Base-by-base conservation (phyloP, 116 monocot species). In the Zostera marina region DNA sequence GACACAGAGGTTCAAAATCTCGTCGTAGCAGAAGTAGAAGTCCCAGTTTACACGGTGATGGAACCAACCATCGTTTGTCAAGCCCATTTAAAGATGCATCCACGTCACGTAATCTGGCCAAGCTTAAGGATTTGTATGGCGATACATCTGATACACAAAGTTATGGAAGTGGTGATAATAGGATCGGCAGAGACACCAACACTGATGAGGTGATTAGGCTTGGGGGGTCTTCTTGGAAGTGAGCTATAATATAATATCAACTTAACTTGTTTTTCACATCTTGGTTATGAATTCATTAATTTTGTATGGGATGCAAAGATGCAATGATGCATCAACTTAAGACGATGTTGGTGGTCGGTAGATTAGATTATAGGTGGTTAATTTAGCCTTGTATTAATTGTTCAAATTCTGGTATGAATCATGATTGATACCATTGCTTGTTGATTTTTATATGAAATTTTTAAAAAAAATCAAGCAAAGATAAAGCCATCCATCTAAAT, bases 41-140 rank as follows among this genome's bases (percentile, higher is more conserved):
- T 60, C 62, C 60, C 2, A 73, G 77, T 47, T 13, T 60, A 25
- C 56, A 44, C 21, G 62, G 61, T n/a, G 66, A 60, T 11, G 68
- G 66, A 4, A 44, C 56, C 4, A 32, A 5, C 32, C 32, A 32
- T 1, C 32, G 32, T 32, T 0, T 32, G 32, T 1, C 32, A 32
- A 85, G 85, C 45, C 86, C 82, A 16, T 77, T 73, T 41, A 53
- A 65, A 43, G 77, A 75, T 56, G 67, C 52, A 39, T 14, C 60
- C 19, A 47, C 61, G 5, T 75, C 77, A 0, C 76, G 78, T 69
- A 87, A 87, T 56, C 68, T 92, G 62, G 83, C 79, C 13, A 92
- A 92, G 67, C 52, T 87, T 58, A 92, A 83, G 63, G 92, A 92
- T 66, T 66, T 92, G 42, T 92, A 92, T 68, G 92, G 92, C 11